Conservation (phyloP, 352 stramenopile species). For the Globisporangium cystogenes region DNA sequence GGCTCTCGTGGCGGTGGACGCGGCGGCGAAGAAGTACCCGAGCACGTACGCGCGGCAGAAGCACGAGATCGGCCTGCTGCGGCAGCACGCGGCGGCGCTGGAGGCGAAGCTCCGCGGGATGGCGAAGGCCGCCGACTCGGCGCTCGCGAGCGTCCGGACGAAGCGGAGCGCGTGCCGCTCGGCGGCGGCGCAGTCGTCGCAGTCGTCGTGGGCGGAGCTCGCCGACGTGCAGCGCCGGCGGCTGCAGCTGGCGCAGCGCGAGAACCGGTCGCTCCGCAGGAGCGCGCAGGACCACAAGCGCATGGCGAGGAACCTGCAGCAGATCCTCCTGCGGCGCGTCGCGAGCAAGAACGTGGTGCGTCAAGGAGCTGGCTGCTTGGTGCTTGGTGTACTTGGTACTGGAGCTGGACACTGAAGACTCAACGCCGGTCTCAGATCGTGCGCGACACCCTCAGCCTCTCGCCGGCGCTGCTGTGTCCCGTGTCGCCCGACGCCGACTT, state of each 20-base stretch:
- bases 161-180: neutral
- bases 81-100: neutral
- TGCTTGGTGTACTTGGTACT: too few species aligned
- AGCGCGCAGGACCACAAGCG: neutral
- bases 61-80: neutral
- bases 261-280: conserved; percentile 2
- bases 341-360: neutral
- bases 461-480: neutral
- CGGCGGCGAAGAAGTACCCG: neutral
- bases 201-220: neutral
- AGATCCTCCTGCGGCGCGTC: conserved; percentile 1
- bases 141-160: neutral
- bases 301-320: conserved; percentile 6
- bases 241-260: neutral
- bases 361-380: too few species aligned
- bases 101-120: neutral
- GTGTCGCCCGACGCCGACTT: neutral
- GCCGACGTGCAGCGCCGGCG: neutral
- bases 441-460: neutral
- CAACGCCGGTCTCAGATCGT: too few species aligned
- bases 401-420: too few species aligned
- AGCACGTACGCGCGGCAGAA: neutral
- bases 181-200: too few species aligned
- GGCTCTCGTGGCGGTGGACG: neutral
- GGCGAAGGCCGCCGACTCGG: neutral